Evolutionary conservation across 1,284 basidiomycete species (phyloP), one percentile per base, ranked within the genome.

Genomic region (Fomitopsis pinicola): DNA sequence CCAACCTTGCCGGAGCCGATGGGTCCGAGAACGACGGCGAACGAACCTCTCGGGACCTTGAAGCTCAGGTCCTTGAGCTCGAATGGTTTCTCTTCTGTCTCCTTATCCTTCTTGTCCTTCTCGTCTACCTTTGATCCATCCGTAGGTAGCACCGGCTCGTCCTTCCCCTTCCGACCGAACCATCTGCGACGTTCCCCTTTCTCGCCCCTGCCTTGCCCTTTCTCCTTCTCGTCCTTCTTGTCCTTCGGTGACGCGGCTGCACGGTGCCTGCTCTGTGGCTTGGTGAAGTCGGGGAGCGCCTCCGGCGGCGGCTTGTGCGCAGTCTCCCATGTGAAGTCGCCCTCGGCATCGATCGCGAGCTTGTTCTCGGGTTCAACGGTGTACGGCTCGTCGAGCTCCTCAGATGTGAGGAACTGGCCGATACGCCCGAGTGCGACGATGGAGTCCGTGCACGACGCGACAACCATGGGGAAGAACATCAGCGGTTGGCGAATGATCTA

Each of bases 1-100:
- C 69, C 10, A 54, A 84, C 84, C 79, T 92, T 92, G 30, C 90
- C 90, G 14, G 83, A 87, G 0, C 89, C 91, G 44, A 92, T 85
- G 2, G 80, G 77, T 8, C 91, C 90, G 15, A 93, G 88, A 55
- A 93, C 84, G 0, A 86, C 89, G 2, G 89, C 82, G 40, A 92
- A 86, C 8, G 84, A 74, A 1, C 89, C 88, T 63, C 78, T 80
- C 4, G 83, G 82, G 44, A 92, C 76, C 50, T 75, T 72, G n/a
- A 92, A 66, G 63, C 81, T 78, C 64, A 92, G 74, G 65, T 83
- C 76, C 36, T 79, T 77, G 36, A 92, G 69, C 66, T 81, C 79
- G 70, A 91, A 91, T 33, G 89, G 86, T 62, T 79, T 77, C 55
- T 87, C 84, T 33, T 81, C 76, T 14, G 71, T 59, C 67, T 67